Evolutionary conservation across 2,329 filamentous ascomycete genomes (phyloP), one percentile per base, ranked within the genome.

Genomic region (Apiospora hydei): DNA sequence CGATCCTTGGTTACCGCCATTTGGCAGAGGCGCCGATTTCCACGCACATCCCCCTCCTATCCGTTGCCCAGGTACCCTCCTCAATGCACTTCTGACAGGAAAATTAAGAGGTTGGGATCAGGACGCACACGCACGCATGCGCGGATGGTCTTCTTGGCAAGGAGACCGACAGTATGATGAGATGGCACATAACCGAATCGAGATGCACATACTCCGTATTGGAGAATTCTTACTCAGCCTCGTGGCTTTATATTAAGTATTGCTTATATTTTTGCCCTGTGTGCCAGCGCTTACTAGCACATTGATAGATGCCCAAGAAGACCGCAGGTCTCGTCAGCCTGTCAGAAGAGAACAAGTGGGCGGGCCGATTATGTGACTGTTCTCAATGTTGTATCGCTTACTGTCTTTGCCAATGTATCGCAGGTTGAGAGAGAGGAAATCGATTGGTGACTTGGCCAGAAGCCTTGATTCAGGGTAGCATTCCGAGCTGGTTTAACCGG

Each of bases 1-100:
- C 57, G 30, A 64, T 64, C 26, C n/a, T 69, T 69, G 68, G 46
- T 51, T 69, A 69, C 68, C 68, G 68, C 68, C 47, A 51, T 69
- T 69, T 69, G 46, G 47, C 47, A 46, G 67, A 64, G 57, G 34
- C 57, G 34, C 57, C 34, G 57, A 41, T 64, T 64, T 61, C 30
- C 53, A 61, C 53, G 53, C 53, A 21, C 53, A 61, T 61, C 53
- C 53, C 57, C 34, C 57, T 64, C 57, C 57, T 38, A 64, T 64
- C 57, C 57, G 57, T 14, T 61, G 30, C 8, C 53, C 30, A 38
- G 53, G 53, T 61, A 21, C 53, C 34, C 57, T 34, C 51, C 3
- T 64, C 57, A 38, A 64, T 64, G 57, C 57, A n/a, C 8, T 64
- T n/a, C 10, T 64, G 34, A 41, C 57, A 64, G 57, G 57, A 64